Conservation (phyloP, 768 basidiomycete species). For the Pisolithus tinctorius region DNA sequence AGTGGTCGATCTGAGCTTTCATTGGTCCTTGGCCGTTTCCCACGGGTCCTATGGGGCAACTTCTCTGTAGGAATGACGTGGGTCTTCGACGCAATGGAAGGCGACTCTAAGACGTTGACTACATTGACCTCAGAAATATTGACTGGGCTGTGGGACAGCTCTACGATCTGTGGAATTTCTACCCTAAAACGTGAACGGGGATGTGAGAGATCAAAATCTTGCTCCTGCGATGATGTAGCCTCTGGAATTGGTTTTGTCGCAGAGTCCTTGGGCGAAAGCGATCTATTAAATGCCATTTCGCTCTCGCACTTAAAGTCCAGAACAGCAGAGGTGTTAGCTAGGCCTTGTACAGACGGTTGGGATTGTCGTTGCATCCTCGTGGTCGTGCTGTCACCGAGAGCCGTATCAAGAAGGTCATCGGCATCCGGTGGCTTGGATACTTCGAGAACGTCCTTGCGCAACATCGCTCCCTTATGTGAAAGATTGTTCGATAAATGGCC, state of each 20-base stretch:
- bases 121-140: not conserved
- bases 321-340: constrained; percentile 8
- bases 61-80: not conserved
- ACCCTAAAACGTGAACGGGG: not conserved
- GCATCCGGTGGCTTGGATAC: not conserved
- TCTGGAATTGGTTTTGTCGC: not conserved
- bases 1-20: not conserved
- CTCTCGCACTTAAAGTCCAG: not conserved
- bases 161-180: not conserved
- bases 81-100: not conserved
- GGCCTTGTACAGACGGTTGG: not conserved
- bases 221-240: constrained; percentile 2
- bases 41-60: not conserved
- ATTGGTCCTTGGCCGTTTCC: not conserved
- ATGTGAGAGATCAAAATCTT: not conserved
- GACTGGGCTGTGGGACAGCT: not conserved
- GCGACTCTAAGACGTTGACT: not conserved
- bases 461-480: not conserved
- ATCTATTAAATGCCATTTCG: not conserved
- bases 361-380: not conserved
- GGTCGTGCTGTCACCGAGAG: not conserved
- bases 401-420: not conserved
- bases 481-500: not conserved
- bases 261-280: not conserved
- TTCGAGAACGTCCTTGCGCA: not conserved